Evolutionary conservation across 345 rosid species (phyloP), one percentile per base, ranked within the genome.

Genomic region (Litchi chinensis): DNA sequence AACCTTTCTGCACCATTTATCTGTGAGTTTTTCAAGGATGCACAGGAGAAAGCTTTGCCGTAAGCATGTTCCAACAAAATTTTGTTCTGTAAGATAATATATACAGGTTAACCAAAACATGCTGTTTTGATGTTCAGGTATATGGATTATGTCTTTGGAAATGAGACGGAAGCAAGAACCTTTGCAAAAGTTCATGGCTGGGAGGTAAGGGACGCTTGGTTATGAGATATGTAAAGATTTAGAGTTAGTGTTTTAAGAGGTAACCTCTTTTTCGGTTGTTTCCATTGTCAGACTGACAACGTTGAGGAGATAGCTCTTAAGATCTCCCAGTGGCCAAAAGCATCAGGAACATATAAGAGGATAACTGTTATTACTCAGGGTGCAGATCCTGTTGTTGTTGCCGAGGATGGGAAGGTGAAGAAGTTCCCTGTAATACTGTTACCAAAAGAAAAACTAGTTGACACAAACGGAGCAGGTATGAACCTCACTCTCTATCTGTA

Each of bases 1-100:
- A 96, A 96, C 87, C 99, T 94, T 74, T 89, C 99, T 84, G 99
- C 98, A 83, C 95, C 98, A 68, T 96, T 92, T 84, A 92, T 96
- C 83, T 96, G 99, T 28, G 99, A 96, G 86, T 96, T 96, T 88
- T 96, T 93, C 90, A 94, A 88, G 94, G 98, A 96, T 65, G 93
- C 74, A 8, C 93, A 86, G 40, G 98, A 86, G 80, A 94, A 92
- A 83, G 80, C 76, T 83, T 75, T 97, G 21, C 92, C 97, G 98
- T 96, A 86, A 92, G 95, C 76, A 71, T 65, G 67, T 40, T 8
- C 26, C 1, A 18, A 32, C 65, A 6, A n/a, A 16, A 1, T 56
- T 22, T 39, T 21, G 22, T 50, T 39, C 15, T 68, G 1, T 9
- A 22, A 39, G 79, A 13, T 76, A 24, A 39, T 39, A 52, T 52